Evolutionary conservation across 306 rosid species (phyloP).

Genomic region (Quercus agrifolia): DNA sequence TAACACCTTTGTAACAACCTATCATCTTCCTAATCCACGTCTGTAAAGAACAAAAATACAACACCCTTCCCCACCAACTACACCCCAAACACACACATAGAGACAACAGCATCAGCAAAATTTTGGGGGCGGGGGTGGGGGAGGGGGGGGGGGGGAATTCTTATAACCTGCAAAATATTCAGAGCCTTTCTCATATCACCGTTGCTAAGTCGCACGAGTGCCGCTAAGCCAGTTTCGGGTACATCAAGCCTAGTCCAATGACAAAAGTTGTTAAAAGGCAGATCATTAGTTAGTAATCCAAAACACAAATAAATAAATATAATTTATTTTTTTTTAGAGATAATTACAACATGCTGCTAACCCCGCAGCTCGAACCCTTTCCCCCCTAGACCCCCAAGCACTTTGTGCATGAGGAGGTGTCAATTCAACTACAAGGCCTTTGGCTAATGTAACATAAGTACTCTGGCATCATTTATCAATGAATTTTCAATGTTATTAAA

Average conservation of each 20-base stretch:
- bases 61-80: not conserved
- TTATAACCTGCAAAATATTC: slow-evolving; percentile 79
- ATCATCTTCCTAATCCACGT: not conserved
- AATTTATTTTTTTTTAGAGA: too few species aligned
- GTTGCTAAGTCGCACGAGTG: slow-evolving; percentile 81
- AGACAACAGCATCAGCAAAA: not conserved
- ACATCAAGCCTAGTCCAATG: slow-evolving; percentile 70
- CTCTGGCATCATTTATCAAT: not conserved
- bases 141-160: not conserved
- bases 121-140: not conserved
- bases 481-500: not conserved
- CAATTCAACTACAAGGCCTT: too few species aligned
- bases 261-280: slow-evolving; percentile 17
- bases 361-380: too few species aligned
- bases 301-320: slow-evolving; percentile 8
- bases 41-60: not conserved
- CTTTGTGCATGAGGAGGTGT: too few species aligned
- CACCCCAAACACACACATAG: not conserved
- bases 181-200: slow-evolving; percentile 97
- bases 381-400: too few species aligned
- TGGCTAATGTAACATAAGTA: not conserved
- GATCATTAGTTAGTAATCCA: not conserved
- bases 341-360: too few species aligned
- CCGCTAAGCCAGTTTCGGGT: slow-evolving; percentile 64
- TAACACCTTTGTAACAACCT: not conserved